Conservation (phyloP, 2,329 filamentous ascomycete species). For the Eurotiales sp. region DNA sequence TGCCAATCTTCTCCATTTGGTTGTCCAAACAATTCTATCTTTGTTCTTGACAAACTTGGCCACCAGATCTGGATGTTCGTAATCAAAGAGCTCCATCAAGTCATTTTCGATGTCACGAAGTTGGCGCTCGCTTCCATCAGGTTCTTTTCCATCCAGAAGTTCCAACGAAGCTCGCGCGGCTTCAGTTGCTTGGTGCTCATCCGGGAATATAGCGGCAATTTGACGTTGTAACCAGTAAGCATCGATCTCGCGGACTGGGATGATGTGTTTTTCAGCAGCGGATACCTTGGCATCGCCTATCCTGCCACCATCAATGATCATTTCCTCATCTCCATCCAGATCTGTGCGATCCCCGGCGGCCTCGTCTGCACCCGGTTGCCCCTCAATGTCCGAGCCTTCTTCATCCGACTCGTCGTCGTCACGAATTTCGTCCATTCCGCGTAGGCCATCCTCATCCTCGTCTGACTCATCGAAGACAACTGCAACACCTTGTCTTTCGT, state of each 20-base stretch:
- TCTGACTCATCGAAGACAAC: conserved; percentile 96
- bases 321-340: conserved; percentile 61
- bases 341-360: conserved; percentile 23
- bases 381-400: conserved; percentile 59
- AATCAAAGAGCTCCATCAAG: conserved; percentile 96
- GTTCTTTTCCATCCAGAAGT: conserved; percentile 71
- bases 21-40: conserved; percentile 94
- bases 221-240: conserved; percentile 96
- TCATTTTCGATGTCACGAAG: conserved; percentile 96
- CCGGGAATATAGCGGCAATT: conserved; percentile 80
- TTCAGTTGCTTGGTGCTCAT: conserved; percentile 88
- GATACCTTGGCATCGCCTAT: conserved; percentile 42
- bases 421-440: conserved; percentile 76
- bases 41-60: conserved; percentile 86
- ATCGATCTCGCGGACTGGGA: conserved; percentile 87
- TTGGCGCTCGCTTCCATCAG: conserved; percentile 75
- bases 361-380: conserved; percentile 50
- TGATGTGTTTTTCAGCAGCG: conserved; percentile 51
- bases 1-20: conserved; percentile 76
- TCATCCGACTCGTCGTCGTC: conserved; percentile 77
- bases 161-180: conserved; percentile 82
- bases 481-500: conserved; percentile 92
- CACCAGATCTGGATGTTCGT: conserved; percentile 90
- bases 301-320: conserved; percentile 73
- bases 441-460: conserved; percentile 74